A percentile compares a stretch with the other conserved stretches of the same genome.
Evolutionary conservation across 768 basidiomycete genomes (phyloP).

Genomic region (Suillus discolor): DNA sequence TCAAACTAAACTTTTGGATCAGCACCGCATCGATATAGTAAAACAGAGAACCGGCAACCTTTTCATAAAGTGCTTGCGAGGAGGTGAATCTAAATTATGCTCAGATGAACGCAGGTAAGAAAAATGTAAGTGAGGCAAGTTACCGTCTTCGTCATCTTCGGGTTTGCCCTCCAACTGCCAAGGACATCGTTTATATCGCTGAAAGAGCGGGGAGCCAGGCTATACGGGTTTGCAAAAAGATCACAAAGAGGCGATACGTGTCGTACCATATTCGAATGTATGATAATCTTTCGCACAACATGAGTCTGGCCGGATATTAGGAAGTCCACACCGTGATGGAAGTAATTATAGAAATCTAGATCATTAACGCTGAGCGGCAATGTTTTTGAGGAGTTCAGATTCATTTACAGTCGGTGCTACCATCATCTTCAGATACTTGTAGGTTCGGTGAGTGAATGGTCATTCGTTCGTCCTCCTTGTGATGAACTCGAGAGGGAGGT

Average conservation of each 20-base stretch:
- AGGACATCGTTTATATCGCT: conserved; percentile 88
- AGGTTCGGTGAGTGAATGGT: conserved; percentile 65
- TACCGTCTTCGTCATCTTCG: conserved; percentile 85
- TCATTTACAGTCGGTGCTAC: conserved; percentile 53
- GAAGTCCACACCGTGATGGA: conserved; percentile 89
- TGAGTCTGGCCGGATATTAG: conserved; percentile 74
- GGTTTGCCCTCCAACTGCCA: conserved; percentile 85
- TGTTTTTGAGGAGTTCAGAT: conserved; percentile 9
- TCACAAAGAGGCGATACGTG: background rate
- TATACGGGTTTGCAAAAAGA: conserved; percentile 31
- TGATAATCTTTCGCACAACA: conserved; percentile 78
- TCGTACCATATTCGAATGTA: conserved; percentile 86
- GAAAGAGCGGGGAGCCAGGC: conserved; percentile 90
- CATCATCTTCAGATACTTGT: conserved; percentile 45
- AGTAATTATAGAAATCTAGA: conserved; percentile 90
- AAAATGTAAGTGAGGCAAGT: conserved; percentile 9
- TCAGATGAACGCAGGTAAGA: background rate
- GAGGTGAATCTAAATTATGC: conserved; percentile 60
- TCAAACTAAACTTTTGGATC: conserved; percentile 57
- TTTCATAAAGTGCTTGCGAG: conserved; percentile 69
- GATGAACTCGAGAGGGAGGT: conserved; percentile 72
- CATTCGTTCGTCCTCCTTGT: conserved; percentile 91
- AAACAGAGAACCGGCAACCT: conserved; percentile 42
- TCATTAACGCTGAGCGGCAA: conserved; percentile 5
- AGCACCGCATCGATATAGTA: background rate